Conservation (phyloP, 108 stramenopile genomes). For the Schizochytrium sp. region DNA sequence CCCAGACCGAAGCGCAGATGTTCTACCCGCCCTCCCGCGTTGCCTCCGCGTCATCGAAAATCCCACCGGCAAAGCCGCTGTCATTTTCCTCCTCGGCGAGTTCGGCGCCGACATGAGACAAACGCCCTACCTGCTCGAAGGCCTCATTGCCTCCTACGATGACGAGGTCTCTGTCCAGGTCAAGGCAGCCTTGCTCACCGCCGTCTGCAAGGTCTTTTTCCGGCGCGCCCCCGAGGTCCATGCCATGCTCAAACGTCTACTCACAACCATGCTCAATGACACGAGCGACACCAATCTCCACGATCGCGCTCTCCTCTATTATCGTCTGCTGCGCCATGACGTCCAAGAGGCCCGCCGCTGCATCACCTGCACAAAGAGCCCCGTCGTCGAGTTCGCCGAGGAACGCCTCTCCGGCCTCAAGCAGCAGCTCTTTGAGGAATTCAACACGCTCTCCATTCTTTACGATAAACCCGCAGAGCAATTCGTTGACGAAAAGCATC, state of each 20-base stretch:
- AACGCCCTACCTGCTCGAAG: constrained; percentile 95
- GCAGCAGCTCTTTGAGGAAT: constrained; percentile 73
- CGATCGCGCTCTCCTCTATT: constrained; percentile 94
- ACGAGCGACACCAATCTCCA: constrained; percentile 84
- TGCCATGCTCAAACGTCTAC: constrained; percentile 82
- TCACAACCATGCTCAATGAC: constrained; percentile 55
- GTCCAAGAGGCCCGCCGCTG: constrained; percentile 63
- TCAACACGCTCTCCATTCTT: constrained; percentile 87
- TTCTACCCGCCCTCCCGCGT: constrained; percentile 72
- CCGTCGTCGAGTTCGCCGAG: constrained; percentile 55
- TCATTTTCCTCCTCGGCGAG: constrained; percentile 92
- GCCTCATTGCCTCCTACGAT: constrained; percentile 43
- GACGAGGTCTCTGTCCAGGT: constrained; percentile 28
- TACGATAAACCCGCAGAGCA: constrained; percentile 78
- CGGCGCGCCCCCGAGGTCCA: constrained; percentile 92
- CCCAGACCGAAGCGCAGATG: constrained; percentile 56
- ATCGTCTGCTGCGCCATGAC: constrained; percentile 77
- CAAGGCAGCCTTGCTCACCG: constrained; percentile 56
- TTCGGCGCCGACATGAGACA: constrained; percentile 77
- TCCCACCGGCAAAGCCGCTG: constrained; percentile 74
- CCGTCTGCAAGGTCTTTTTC: constrained; percentile 89
- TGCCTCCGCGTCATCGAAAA: constrained; percentile 61
- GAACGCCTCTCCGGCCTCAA: constrained; percentile 65
- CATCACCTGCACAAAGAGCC: constrained; percentile 35
- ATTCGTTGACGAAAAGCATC: constrained; percentile 73